Conservation (phyloP, 1,139 yeast species). For the Suhomyces yuchorum region DNA sequence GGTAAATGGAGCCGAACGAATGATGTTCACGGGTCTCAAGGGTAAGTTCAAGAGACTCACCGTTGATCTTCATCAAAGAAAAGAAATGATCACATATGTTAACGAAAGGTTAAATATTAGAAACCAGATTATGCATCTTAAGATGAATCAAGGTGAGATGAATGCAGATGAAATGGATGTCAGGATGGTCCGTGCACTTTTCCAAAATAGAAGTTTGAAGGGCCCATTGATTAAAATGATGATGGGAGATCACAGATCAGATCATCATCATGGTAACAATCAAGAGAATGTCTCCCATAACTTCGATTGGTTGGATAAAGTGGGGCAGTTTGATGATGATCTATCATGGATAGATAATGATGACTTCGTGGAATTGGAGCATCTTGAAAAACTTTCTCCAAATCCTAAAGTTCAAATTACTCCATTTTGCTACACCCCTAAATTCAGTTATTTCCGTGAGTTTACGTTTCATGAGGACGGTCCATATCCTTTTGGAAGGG, state of each 20-base stretch:
- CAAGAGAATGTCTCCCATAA: conserved; percentile 2
- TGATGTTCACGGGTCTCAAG: conserved; percentile 78
- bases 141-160: conserved; percentile 76
- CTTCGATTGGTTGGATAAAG: conserved; percentile 24
- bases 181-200: conserved; percentile 67
- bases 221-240: conserved; percentile 47
- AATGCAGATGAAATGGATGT: conserved; percentile 73
- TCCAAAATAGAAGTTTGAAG: conserved; percentile 56
- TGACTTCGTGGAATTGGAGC: conserved; percentile 78
- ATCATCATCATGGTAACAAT: conserved; percentile 9
- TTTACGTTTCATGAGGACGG: conserved; percentile 51
- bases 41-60: conserved; percentile 65
- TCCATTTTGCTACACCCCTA: conserved; percentile 75
- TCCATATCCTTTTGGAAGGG: conserved; percentile 67
- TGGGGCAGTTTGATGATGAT: conserved; percentile 49
- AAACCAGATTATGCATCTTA: conserved; percentile 55
- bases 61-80: conserved; percentile 85
- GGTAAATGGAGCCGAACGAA: conserved; percentile 44
- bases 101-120: conserved; percentile 60
- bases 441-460: conserved; percentile 74
- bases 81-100: conserved; percentile 63
- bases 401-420: conserved; percentile 59
- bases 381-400: conserved; percentile 46
- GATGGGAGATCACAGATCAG: conserved; percentile 25
- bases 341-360: conserved; percentile 75